These are phyloP conservation scores for Glycyrrhiza uralensis DNA, from an alignment of 306 rosid species.

Conservation along the genomic window DNA sequence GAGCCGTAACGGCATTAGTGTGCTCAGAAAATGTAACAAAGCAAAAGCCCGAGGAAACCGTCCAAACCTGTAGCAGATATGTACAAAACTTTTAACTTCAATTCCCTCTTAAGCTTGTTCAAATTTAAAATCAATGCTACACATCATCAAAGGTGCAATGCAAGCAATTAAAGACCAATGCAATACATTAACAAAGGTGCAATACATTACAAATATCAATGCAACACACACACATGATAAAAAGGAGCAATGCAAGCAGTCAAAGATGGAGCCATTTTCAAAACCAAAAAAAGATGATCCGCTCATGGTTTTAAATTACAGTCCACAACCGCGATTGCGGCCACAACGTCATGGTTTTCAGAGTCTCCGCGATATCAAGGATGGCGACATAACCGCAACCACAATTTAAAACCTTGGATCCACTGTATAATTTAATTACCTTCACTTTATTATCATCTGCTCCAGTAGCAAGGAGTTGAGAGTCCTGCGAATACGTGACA, in stretches of 20 bases:
- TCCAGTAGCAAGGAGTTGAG: conserved; percentile 90
- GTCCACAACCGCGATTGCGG: too few relatives aligned
- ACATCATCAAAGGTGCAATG: conserved; percentile 6
- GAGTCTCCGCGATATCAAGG: too few relatives aligned
- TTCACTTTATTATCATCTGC: conserved; percentile 99
- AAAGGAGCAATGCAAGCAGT: conserved; percentile 7
- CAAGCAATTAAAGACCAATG: too few relatives aligned
- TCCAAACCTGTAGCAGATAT: conserved; percentile 78
- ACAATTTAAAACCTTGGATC: too few relatives aligned
- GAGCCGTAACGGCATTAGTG: conserved; percentile 83
- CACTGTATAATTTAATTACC: conserved; percentile 57
- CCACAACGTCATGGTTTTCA: too few relatives aligned
- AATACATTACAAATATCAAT: too few relatives aligned
- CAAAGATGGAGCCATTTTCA: not conserved
- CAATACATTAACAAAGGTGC: too few relatives aligned
- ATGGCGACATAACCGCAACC: too few relatives aligned
- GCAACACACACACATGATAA: too few relatives aligned
- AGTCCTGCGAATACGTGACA: conserved; percentile 76
- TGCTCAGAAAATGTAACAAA: conserved; percentile 91
- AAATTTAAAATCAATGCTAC: not conserved
- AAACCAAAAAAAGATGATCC: not conserved
- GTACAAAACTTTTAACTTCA: not conserved
- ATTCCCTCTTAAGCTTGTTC: not conserved
- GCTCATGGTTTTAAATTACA: too few relatives aligned
- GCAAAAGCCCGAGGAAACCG: conserved; percentile 78